Evolutionary conservation across 768 basidiomycete genomes (phyloP), one percentile per base, ranked within the genome.

Genomic region (Rubroboletus satanas): DNA sequence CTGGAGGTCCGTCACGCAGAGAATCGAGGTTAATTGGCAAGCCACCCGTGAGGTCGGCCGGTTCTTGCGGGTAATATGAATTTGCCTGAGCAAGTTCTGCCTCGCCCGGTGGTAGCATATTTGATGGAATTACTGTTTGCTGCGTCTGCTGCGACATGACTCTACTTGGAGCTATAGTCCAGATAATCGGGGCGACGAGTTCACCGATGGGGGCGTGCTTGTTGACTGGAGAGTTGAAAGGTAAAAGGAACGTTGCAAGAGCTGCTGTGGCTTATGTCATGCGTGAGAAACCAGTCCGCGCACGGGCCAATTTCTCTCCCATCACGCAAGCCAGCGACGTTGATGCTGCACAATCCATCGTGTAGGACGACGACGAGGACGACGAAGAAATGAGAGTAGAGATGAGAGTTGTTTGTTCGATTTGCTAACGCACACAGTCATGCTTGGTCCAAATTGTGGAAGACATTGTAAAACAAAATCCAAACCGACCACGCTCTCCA

Each of bases 11-110:
- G 66, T 93, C 90, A 50, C 90, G 79, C 52, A 93, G 77, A 4
- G 90, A 92, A 70, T 91, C 89, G 26, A 93, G 85, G 66, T 89
- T 93, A 65, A 93, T 89, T 48, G 90, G 90, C 32, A 91, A 77
- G 23, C 89, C 89, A 23, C 90, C 89, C 8, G 88, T 88, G 57
- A 91, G 79, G 75, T 92, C 89, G 65, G 79, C 85, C 58, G 85
- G 84, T 59, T 81, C 81, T 37, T 87, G 88, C 49, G 89, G 89
- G 69, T 90, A 90, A 49, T 83, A 85, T 54, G 80, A 83, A 56
- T 76, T 74, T 50, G 73, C 74, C n/a, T 76, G 76, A 26, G 77
- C 69, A 63, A 83, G 73, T 59, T 86, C 84, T 56, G 77, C 76
- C 49, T 73, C 74, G 29, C 65, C 70, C 43, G 86, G 83, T 31